Base-by-base conservation (phyloP, 768 basidiomycete species). In the Suillus clintonianus region DNA sequence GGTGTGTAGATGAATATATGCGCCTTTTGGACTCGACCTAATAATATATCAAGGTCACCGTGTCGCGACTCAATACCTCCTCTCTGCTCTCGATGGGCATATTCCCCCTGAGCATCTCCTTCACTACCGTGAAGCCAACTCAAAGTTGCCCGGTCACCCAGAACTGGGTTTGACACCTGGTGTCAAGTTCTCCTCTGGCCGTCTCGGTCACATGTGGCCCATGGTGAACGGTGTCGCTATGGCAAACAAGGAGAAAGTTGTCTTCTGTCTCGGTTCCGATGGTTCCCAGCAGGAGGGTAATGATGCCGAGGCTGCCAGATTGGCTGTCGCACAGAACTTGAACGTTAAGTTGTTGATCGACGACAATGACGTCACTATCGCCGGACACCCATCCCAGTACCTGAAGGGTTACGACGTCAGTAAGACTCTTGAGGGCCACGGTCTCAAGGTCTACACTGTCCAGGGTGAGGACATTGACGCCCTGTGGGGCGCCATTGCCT, bases 241-340 rank as follows among this genome's bases (percentile, higher is more conserved):
- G 57, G 92, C 92, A 39, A 86, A 95, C 78, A 82, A 83, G 37
- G 86, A 86, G 69, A 91, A 92, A 78, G 85, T 84, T 54, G 80
- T 94, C 13, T 94, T 94, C 77, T 88, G 89, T 72, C 83, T 95
- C 24, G 94, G 94, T 4, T 95, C 94, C 0, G 94, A 95, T 72
- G 94, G 94, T 10, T 94, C 92, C 5, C 92, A 95, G 72, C 94
- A 95, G 74, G 94, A 95, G 73, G 94, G 94, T 17, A 90, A 95
- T 72, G 92, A 95, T 69, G 93, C 94, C 2, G 94, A 95, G 72
- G 94, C 94, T 17, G 94, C 94, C 15, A 83, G 93, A 19, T 82
- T 95, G 37, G 93, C 94, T 19, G 94, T 94, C 47, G 93, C 94
- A 2, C 88, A 94, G 72, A 76, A 81, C 48, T 80, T 95, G 68